These are phyloP conservation scores for Lycium ferocissimum DNA, from an alignment of 257 asterid species.

Conservation along the genomic window DNA sequence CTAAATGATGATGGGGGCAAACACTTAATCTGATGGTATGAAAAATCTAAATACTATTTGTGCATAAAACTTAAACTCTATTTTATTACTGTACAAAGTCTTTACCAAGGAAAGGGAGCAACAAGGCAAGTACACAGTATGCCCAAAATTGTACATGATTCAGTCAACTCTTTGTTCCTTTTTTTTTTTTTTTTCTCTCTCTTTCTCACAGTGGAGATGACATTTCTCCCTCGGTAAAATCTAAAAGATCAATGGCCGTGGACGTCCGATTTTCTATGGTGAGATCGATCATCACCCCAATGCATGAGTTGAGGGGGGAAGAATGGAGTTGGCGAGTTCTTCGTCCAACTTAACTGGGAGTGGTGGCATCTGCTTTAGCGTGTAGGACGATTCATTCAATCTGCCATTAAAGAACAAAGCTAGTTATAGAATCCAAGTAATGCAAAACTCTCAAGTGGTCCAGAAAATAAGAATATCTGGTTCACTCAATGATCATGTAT, in stretches of 20 bases:
- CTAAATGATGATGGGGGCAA: not conserved
- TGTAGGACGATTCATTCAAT: constrained; percentile 57
- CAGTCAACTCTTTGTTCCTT: not conserved
- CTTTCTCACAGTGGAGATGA: not conserved
- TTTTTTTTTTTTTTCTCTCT: too few species aligned
- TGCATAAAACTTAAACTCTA: constrained; percentile 5
- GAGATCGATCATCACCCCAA: constrained; percentile 36
- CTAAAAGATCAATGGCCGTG: not conserved
- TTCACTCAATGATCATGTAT: not conserved
- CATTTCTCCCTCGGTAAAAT: not conserved
- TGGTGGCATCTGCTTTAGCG: constrained; percentile 71
- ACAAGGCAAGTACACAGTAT: constrained; percentile 13
- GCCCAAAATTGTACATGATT: constrained; percentile 9
- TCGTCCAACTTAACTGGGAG: constrained; percentile 66
- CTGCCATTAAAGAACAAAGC: constrained; percentile 42
- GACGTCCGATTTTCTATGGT: not conserved
- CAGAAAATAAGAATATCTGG: not conserved
- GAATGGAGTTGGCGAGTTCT: constrained; percentile 74
- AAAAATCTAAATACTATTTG: not conserved
- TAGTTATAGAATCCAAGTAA: not conserved
- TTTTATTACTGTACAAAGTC: constrained; percentile 12
- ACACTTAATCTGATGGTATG: not conserved
- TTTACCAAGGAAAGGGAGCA: not conserved
- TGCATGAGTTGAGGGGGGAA: constrained; percentile 52
- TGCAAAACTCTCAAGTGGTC: not conserved